These are phyloP conservation scores for Scleroderma bovista DNA, from an alignment of 768 basidiomycete species.

Conservation along the genomic window DNA sequence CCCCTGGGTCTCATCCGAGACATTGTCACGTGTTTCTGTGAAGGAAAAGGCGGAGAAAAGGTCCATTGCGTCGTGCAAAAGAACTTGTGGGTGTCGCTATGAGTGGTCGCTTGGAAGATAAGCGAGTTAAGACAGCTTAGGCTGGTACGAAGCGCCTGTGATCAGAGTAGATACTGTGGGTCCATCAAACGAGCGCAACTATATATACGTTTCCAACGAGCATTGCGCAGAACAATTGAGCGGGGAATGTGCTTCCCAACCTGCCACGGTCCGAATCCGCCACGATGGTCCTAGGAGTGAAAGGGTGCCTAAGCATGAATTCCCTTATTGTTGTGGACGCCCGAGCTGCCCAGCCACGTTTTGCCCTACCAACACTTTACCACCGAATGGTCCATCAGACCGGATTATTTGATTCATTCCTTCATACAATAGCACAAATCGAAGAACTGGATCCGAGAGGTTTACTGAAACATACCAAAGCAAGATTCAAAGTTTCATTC, in stretches of 20 bases:
- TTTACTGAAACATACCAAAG: background rate
- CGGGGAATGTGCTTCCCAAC: constrained; percentile 4
- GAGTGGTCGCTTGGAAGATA: background rate
- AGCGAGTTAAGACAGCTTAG: background rate
- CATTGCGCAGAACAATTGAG: constrained; percentile 13
- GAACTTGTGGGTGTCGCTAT: constrained; percentile 4
- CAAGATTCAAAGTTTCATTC: background rate
- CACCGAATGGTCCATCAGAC: constrained; percentile 5
- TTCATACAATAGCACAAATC: constrained; percentile 18
- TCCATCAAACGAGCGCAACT: background rate
- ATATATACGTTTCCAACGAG: constrained; percentile 11
- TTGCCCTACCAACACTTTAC: constrained; percentile 1
- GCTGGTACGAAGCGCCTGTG: constrained; percentile 5
- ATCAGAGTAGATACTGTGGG: constrained; percentile 1
- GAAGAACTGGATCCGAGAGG: background rate
- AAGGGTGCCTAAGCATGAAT: constrained; percentile 1
- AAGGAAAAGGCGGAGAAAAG: constrained; percentile 1
- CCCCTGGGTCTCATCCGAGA: background rate
- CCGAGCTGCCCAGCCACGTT: background rate
- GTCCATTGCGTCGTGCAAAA: constrained; percentile 15
- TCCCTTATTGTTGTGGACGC: constrained; percentile 16
- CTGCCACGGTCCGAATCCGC: background rate
- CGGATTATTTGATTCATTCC: constrained; percentile 5
- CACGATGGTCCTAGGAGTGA: constrained; percentile 4
- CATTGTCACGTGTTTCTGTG: background rate